Conservation (phyloP, 352 stramenopile genomes). For the Pythium graminicola region DNA sequence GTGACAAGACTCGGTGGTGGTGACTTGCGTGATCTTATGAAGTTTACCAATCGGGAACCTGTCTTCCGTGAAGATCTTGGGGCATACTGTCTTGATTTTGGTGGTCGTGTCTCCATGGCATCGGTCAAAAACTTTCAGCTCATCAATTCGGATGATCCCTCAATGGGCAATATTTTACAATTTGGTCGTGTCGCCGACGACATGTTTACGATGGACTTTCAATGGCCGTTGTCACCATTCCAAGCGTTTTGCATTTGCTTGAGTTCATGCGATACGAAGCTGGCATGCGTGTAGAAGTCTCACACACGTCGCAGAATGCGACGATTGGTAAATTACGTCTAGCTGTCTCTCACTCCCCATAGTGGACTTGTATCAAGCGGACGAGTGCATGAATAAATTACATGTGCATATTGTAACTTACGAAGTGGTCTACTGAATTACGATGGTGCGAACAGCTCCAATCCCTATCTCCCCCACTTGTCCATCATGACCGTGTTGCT, state of each 20-base stretch:
- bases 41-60: constrained; percentile 82
- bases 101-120: constrained; percentile 8
- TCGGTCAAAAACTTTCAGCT: constrained; percentile 80
- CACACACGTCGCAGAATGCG: constrained; percentile 16
- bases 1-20: constrained; percentile 60
- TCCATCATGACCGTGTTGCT: constrained; percentile 62
- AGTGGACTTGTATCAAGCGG: not conserved
- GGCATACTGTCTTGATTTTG: constrained; percentile 78
- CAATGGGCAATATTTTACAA: constrained; percentile 83
- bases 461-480: not conserved
- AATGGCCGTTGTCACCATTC: constrained; percentile 83
- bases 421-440: constrained; percentile 5
- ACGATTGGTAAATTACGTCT: constrained; percentile 14
- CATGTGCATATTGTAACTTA: constrained; percentile 11
- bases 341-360: not conserved
- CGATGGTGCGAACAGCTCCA: not conserved
- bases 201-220: constrained; percentile 90
- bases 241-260: constrained; percentile 87
- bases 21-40: constrained; percentile 80
- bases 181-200: constrained; percentile 86
- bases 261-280: constrained; percentile 85
- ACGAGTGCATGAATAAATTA: constrained; percentile 19
- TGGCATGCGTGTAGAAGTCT: constrained; percentile 52
- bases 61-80: constrained; percentile 82
- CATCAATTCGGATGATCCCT: constrained; percentile 74